Conservation (phyloP, 2,329 filamentous ascomycete species). For the Alternaria sp. region DNA sequence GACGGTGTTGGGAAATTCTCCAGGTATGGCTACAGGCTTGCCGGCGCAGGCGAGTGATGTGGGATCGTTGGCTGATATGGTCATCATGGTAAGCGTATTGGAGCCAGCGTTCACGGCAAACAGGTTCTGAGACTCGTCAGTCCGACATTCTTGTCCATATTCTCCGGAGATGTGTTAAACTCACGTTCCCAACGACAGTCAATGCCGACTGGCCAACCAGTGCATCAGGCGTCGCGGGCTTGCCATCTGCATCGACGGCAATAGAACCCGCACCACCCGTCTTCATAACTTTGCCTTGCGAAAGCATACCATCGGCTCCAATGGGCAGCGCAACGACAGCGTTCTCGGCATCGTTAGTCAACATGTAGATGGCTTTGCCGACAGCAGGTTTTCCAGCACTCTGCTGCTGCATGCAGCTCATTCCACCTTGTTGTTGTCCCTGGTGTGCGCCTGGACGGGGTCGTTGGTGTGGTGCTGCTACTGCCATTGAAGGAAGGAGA, state of each 20-base stretch:
- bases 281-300: constrained; percentile 49
- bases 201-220: constrained; percentile 60
- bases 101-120: constrained; percentile 59
- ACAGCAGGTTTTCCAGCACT: not conserved
- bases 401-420: constrained; percentile 7
- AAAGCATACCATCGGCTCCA: constrained; percentile 55
- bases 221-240: constrained; percentile 56
- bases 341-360: constrained; percentile 62
- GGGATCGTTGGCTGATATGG: constrained; percentile 39
- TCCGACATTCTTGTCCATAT: not conserved
- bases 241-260: constrained; percentile 46
- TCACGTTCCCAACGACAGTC: constrained; percentile 61
- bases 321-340: constrained; percentile 60
- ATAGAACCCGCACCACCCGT: constrained; percentile 58
- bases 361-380: constrained; percentile 61
- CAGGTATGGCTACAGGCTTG: constrained; percentile 40
- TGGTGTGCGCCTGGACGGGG: not conserved
- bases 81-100: constrained; percentile 49
- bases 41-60: constrained; percentile 41
- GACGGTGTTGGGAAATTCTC: constrained; percentile 50
- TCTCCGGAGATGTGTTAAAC: constrained; percentile 6
- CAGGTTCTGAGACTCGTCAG: constrained; percentile 49
- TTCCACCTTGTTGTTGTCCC: not conserved
- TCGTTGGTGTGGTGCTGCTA: constrained; percentile 10
- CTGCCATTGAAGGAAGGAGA: constrained; percentile 2